phyloP scores from a whole-genome alignment of 2,329 filamentous ascomycete species.

The Curvularia verruculosa region DNA sequence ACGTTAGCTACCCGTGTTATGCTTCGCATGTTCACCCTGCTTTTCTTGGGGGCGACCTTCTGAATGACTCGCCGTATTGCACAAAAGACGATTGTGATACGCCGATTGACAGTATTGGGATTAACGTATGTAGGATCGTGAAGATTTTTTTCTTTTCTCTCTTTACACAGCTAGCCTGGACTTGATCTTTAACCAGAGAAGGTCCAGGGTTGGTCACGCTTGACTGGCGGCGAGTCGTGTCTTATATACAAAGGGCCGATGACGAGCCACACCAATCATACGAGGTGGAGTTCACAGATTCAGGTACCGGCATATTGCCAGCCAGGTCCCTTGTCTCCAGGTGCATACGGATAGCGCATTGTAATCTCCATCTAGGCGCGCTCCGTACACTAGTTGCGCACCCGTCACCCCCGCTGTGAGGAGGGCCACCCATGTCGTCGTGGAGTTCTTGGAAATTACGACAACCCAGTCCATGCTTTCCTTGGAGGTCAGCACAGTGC shows the following conservation, averaged over 20 bases:
- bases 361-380: neutral
- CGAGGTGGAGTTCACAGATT: neutral
- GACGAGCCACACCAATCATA: neutral
- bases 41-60: neutral
- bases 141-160: neutral
- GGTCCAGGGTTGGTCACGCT: neutral
- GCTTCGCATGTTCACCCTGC: neutral
- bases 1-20: neutral
- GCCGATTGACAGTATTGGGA: neutral
- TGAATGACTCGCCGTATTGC: neutral
- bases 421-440: neutral
- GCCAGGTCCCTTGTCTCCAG: neutral
- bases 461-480: neutral
- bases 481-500: neutral
- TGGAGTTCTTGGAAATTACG: neutral
- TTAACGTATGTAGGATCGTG: neutral
- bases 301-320: neutral
- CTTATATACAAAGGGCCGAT: conserved; percentile 2
- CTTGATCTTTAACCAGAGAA: neutral
- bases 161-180: neutral
- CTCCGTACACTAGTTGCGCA: neutral
- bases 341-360: neutral
- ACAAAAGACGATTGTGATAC: neutral
- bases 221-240: conserved; percentile 4
- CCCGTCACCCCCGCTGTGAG: neutral